These are phyloP conservation scores for Neurospora crassa DNA, from an alignment of 2,329 filamentous ascomycete species.

Conservation along the genomic window DNA sequence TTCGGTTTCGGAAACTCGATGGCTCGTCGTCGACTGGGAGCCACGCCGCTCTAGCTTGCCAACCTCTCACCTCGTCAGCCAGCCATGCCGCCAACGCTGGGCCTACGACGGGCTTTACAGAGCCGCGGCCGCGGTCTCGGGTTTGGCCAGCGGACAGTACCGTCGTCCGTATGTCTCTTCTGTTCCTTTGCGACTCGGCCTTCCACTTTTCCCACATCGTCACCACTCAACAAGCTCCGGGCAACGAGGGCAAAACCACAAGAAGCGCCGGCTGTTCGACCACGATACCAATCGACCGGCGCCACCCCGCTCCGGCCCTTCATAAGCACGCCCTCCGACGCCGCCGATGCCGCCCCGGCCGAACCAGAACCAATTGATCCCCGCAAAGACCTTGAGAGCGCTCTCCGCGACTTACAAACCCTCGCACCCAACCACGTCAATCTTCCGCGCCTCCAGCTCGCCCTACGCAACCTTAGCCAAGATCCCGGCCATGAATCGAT, in stretches of 20 bases:
- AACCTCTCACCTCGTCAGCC: background rate
- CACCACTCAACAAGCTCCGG: conserved; percentile 3
- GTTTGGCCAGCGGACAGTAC: background rate
- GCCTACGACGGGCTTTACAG: conserved; percentile 16
- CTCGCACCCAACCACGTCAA: conserved; percentile 54
- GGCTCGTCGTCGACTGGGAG: conserved; percentile 1
- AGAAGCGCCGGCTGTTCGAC: conserved; percentile 3
- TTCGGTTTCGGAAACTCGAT: background rate
- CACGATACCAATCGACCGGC: conserved; percentile 19
- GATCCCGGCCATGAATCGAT: conserved; percentile 46
- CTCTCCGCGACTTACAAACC: conserved; percentile 51
- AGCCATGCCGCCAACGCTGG: conserved; percentile 24
- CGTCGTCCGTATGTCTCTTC: conserved; percentile 21
- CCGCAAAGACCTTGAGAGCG: conserved; percentile 46
- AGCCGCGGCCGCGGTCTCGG: conserved; percentile 10
- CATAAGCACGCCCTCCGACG: conserved; percentile 12
- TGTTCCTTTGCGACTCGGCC: conserved; percentile 20
- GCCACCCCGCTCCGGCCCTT: conserved; percentile 1
- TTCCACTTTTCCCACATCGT: conserved; percentile 1
- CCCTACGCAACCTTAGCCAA: conserved; percentile 54
- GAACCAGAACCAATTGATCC: conserved; percentile 13
- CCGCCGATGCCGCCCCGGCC: background rate
- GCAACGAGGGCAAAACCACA: conserved; percentile 2
- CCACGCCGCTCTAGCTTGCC: background rate
- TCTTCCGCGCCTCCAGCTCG: conserved; percentile 62